Evolutionary conservation across 2,329 filamentous ascomycete genomes (phyloP).

Genomic region (Colletotrichum sp.): DNA sequence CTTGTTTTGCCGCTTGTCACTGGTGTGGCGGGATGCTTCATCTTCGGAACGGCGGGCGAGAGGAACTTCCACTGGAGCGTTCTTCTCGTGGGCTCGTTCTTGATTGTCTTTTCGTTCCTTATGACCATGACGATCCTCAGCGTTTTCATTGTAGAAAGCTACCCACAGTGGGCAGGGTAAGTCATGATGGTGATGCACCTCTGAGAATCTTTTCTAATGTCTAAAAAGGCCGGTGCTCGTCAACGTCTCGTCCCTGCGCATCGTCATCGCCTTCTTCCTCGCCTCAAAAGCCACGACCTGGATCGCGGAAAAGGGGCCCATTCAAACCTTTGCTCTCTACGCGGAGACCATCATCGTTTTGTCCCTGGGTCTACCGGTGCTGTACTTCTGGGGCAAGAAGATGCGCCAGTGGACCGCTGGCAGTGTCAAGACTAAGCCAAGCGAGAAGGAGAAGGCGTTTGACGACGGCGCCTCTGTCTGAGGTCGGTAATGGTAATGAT

Average conservation of each 20-base stretch:
- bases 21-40: slow-evolving; percentile 32
- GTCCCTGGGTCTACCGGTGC: slow-evolving; percentile 30
- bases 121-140: slow-evolving; percentile 30
- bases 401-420: slow-evolving; percentile 34
- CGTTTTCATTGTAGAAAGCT: slow-evolving; percentile 38
- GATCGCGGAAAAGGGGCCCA: slow-evolving; percentile 29
- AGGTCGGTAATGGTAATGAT: background rate
- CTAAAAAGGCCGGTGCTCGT: slow-evolving; percentile 32
- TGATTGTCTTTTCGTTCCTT: slow-evolving; percentile 34
- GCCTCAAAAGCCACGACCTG: slow-evolving; percentile 30
- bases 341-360: slow-evolving; percentile 35
- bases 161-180: slow-evolving; percentile 26
- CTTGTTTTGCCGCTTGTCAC: slow-evolving; percentile 32
- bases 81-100: slow-evolving; percentile 28
- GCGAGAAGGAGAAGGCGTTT: slow-evolving; percentile 6
- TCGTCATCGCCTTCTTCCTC: slow-evolving; percentile 34
- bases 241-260: slow-evolving; percentile 35
- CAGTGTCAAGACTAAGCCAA: slow-evolving; percentile 20
- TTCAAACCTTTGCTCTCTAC: slow-evolving; percentile 33
- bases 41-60: slow-evolving; percentile 35
- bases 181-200: rapidly evolving
- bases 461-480: slow-evolving; percentile 2
- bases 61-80: slow-evolving; percentile 29
- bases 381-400: slow-evolving; percentile 26
- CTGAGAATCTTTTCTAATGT: background rate